Evolutionary conservation across 805 yeast genomes (phyloP).

Genomic region (Helenozyma baotianmanensis): DNA sequence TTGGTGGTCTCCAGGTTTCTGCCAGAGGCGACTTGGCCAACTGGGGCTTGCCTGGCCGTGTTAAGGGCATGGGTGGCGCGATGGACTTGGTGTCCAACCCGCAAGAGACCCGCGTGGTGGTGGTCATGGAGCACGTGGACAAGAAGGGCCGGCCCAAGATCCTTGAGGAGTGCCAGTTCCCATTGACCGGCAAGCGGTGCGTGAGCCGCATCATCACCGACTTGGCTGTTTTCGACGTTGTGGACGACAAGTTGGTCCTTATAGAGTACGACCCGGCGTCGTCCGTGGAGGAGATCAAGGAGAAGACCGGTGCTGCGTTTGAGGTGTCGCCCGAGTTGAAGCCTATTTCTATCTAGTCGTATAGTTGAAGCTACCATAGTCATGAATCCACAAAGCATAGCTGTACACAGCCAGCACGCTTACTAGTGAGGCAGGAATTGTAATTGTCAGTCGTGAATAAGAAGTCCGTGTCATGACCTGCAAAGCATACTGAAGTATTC

Average conservation of each 20-base stretch:
- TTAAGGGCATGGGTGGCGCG: constrained; percentile 54
- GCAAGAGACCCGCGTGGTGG: constrained; percentile 40
- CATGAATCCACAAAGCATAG: no score
- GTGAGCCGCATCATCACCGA: constrained; percentile 45
- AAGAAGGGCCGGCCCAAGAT: constrained; percentile 46
- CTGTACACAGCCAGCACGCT: no score
- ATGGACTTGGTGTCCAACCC: constrained; percentile 51
- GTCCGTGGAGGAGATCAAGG: constrained; percentile 35
- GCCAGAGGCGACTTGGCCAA: constrained; percentile 47
- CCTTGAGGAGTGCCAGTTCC: constrained; percentile 39
- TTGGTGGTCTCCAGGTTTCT: constrained; percentile 50
- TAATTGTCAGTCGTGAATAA: no score
- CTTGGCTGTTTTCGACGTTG: constrained; percentile 45
- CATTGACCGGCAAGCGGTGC: constrained; percentile 44
- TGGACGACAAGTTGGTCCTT: constrained; percentile 32
- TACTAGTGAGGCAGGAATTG: no score
- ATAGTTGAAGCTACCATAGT: not conserved
- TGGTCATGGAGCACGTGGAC: constrained; percentile 45
- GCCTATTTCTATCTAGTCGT: constrained; percentile 7
- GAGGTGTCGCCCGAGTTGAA: constrained; percentile 25
- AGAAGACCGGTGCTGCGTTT: constrained; percentile 39
- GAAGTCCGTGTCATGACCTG: no score
- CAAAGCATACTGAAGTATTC: no score
- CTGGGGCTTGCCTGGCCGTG: constrained; percentile 49
- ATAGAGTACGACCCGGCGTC: constrained; percentile 39